Evolutionary conservation across 139 green algal genomes (phyloP).

Genomic region (Raphidocelis subcapitata): DNA sequence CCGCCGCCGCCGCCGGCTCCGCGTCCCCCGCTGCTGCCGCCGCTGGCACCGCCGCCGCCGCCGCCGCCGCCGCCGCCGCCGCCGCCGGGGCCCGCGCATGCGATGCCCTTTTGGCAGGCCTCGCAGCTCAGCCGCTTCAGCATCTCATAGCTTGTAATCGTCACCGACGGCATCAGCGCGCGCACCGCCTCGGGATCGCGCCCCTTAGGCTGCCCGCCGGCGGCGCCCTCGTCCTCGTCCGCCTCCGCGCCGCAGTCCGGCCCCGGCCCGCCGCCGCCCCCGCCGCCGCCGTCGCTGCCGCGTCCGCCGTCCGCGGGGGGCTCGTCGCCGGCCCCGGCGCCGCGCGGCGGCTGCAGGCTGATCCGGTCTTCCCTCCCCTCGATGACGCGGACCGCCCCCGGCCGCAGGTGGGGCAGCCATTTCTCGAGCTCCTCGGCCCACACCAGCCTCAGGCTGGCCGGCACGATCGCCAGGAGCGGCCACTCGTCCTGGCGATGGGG

Average conservation of each 20-base stretch:
- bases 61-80: slow-evolving; percentile 4
- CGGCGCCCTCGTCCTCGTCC: too few species aligned
- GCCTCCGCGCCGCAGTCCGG: too few species aligned
- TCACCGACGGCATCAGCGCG: slow-evolving; percentile 35
- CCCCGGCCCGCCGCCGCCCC: too few species aligned
- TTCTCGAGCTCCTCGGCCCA: slow-evolving; percentile 96
- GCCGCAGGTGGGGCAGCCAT: slow-evolving; percentile 87
- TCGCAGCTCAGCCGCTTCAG: slow-evolving; percentile 73
- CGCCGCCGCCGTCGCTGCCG: too few species aligned
- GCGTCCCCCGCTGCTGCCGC: too few species aligned
- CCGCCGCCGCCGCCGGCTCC: too few species aligned
- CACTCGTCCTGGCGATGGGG: slow-evolving; percentile 69
- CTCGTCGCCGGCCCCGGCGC: too few species aligned
- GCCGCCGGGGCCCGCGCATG: neutral
- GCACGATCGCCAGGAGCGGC: slow-evolving; percentile 89
- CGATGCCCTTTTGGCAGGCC: slow-evolving; percentile 47
- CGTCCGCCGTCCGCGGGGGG: too few species aligned
- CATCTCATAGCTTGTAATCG: slow-evolving; percentile 92
- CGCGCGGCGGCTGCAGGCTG: neutral
- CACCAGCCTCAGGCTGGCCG: slow-evolving; percentile 83
- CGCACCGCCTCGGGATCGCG: neutral
- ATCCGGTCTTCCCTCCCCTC: slow-evolving; percentile 62
- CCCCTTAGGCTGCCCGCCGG: too few species aligned
- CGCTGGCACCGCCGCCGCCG: neutral
- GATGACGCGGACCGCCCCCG: slow-evolving; percentile 66